Base-by-base conservation (phyloP, 805 yeast species). In the Candida awuae region DNA sequence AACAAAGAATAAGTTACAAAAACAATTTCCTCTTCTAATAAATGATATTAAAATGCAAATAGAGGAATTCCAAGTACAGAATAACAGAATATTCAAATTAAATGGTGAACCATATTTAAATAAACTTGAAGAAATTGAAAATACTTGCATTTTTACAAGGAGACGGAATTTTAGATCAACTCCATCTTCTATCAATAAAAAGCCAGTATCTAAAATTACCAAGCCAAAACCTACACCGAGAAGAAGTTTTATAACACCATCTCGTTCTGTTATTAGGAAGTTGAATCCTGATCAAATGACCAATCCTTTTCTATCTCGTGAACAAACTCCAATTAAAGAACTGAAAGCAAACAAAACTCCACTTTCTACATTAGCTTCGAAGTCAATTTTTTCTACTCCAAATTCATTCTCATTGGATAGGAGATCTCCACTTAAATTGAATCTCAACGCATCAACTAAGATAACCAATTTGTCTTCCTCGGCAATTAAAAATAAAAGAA, bases 1-100 rank as follows among this genome's bases (percentile, higher is more conserved):
- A 52, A 65, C 77, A 29, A 65, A 97, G 39, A 80, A 80, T 48
- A 71, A 72, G 38, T 66, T 88, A 7, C 61, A 73, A n/a, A 75
- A 76, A 52, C 72, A 73, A 48, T 63, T 84, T 48, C 97, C 97
- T 0, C 64, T 66, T 27, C 66, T 82, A 0, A 60, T 84, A 8
- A 58, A 63, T 4, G 71, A 66, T 1, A 58, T 90, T 34, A 71
- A 70, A 43, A 30, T 45, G 1, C 71, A 70, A 35, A 50, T 84
- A 4, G 42, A 49, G 4, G 62, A 61, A 10, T 83, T 74, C 64
- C 77, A 80, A 46, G 45, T 50, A 3, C 44, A 44, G 3, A 60
- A 64, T 43, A 63, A 63, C 1, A 54, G 61, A 35, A 62, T 59
- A 1, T 66, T 71, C 40, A 46, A 54, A 34, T 65, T 78, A 15